These are phyloP conservation scores for Fragaria nilgerrensis DNA, from an alignment of 306 rosid species.

Conservation along the genomic window DNA sequence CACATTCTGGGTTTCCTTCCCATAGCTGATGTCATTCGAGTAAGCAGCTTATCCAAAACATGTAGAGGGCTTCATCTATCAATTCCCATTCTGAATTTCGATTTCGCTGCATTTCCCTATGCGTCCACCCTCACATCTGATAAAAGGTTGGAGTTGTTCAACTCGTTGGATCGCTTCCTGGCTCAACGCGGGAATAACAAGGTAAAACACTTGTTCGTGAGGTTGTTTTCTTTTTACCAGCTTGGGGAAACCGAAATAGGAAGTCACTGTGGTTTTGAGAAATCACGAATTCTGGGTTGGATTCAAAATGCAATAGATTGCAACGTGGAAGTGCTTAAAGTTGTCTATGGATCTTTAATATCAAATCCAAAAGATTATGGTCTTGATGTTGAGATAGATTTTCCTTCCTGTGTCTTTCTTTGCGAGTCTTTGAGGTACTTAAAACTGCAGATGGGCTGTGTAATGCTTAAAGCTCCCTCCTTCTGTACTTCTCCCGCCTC, in stretches of 20 bases:
- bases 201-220: too few species aligned
- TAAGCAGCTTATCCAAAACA: not conserved
- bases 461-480: not conserved
- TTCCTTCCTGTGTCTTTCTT: not conserved
- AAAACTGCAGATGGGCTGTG: not conserved
- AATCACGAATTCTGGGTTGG: not conserved
- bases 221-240: too few species aligned
- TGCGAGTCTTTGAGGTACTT: not conserved
- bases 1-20: not conserved
- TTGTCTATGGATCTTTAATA: not conserved
- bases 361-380: too few species aligned
- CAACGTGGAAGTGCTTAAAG: not conserved
- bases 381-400: too few species aligned
- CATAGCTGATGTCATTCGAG: not conserved
- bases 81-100: not conserved
- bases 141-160: not conserved
- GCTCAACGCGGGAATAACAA: too few species aligned
- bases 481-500: not conserved
- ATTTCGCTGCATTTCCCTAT: not conserved
- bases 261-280: not conserved
- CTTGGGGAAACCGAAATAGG: not conserved
- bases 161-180: too few species aligned
- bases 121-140: not conserved
- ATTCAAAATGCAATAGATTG: not conserved
- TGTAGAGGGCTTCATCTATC: not conserved